Base-by-base conservation (phyloP, 108 stramenopile species). In the Discostella stelligeroides region DNA sequence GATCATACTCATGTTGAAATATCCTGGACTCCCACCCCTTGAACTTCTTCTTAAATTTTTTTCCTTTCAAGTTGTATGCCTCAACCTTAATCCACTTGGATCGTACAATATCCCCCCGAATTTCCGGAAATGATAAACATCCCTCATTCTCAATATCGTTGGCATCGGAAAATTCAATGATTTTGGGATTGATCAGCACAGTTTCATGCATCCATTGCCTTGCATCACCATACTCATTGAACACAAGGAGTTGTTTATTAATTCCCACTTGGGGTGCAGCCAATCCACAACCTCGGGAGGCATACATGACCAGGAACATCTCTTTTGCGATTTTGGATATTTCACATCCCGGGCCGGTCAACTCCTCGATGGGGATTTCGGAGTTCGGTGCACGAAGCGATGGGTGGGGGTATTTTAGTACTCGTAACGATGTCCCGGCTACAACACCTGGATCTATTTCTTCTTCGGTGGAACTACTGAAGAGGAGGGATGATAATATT, bases 1-100 rank as follows among this genome's bases (percentile, higher is more conserved):
- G 98, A 81, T 98, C 98, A 65, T 97, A 98, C 76, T 98, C 98
- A 67, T 98, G 98, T 82, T 97, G 96, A 68, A 98, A 97, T 58
- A 98, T 96, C 29, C 94, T 73, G 28, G 91, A 89, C 30, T 84
- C 86, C 83, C 84, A 87, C 39, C 85, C 88, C 29, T 54, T 83
- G 62, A 90, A 96, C 63, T 94, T 95, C 72, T 89, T 94, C 76
- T 91, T 94, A 23, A 94, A 72, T 54, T 84, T 89, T 73, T 90
- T 93, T 2, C 95, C 95, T 68, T 84, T 87, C 15, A 90, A 56
- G 70, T 84, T 93, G 24, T 82, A 47, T 1, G 90, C 94, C 68
- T 95, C 89, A n/a, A 95, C 93, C 82, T 97, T 95, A 60, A 98
- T 92, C 95, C 95, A 96, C 65, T 91, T 90, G 17, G 64, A 60